phyloP scores from a whole-genome alignment of 306 rosid genomes.

The Prunus mongolica region DNA sequence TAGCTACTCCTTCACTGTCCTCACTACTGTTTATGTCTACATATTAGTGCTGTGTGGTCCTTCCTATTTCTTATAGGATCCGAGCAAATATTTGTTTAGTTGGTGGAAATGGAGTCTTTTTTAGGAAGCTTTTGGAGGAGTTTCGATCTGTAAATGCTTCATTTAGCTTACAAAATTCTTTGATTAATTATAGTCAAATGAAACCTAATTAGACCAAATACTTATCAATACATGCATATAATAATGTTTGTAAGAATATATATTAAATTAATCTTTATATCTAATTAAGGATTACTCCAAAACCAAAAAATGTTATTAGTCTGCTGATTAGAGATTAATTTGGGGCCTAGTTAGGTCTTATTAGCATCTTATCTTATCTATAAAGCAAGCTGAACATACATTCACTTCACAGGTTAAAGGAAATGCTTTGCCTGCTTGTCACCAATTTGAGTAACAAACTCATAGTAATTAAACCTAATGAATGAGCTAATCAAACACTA shows the following conservation, averaged over 20 bases:
- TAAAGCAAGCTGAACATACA: slow-evolving; percentile 3
- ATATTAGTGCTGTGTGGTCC: no score
- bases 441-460: slow-evolving; percentile 23
- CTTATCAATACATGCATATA: not conserved
- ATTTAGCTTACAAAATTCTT: not conserved
- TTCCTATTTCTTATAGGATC: no score
- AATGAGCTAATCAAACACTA: slow-evolving; percentile 26
- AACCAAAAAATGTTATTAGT: not conserved
- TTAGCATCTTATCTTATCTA: not conserved
- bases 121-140: no score
- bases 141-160: no score
- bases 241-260: not conserved
- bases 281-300: not conserved
- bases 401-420: slow-evolving; percentile 17
- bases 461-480: slow-evolving; percentile 22
- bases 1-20: no score
- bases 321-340: not conserved
- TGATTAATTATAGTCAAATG: not conserved
- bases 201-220: not conserved
- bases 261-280: not conserved
- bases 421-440: slow-evolving; percentile 12
- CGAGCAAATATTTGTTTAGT: no score
- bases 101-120: no score
- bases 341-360: not conserved
- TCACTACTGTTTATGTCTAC: no score